A percentile compares a stretch with the other conserved stretches of the same genome.
phyloP scores from a whole-genome alignment of 2,329 filamentous ascomycete species.

The Aspergillus ibericus region DNA sequence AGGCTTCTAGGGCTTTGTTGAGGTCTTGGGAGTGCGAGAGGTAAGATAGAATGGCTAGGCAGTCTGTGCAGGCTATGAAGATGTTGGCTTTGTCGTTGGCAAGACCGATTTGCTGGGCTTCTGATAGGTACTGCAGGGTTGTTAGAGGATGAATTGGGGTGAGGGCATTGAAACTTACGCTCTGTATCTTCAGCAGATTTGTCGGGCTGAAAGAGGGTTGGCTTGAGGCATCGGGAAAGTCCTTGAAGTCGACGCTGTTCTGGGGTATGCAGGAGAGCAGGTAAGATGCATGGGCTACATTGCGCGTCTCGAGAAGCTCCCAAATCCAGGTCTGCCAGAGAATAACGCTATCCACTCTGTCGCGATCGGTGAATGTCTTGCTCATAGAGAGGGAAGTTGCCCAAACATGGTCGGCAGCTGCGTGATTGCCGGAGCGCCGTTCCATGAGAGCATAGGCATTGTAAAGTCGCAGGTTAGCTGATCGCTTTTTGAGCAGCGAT shows the following conservation, averaged over 20 bases:
- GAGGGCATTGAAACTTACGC: slow-evolving; percentile 32
- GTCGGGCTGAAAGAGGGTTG: slow-evolving; percentile 28
- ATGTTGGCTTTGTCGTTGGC: slow-evolving; percentile 50
- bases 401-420: slow-evolving; percentile 65
- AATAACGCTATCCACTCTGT: slow-evolving; percentile 41
- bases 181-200: slow-evolving; percentile 39
- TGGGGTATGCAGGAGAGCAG: slow-evolving; percentile 44
- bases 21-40: slow-evolving; percentile 48
- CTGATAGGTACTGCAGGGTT: slow-evolving; percentile 53
- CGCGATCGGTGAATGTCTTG: slow-evolving; percentile 36
- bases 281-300: slow-evolving; percentile 38
- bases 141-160: slow-evolving; percentile 45
- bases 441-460: slow-evolving; percentile 78
- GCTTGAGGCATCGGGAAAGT: slow-evolving; percentile 20
- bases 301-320: slow-evolving; percentile 58
- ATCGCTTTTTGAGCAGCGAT: slow-evolving; percentile 66
- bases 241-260: slow-evolving; percentile 33
- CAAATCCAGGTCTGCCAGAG: slow-evolving; percentile 67
- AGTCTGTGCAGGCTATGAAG: slow-evolving; percentile 60
- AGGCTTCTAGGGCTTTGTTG: slow-evolving; percentile 38
- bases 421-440: slow-evolving; percentile 55
- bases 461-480: slow-evolving; percentile 68
- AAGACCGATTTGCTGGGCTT: slow-evolving; percentile 57
- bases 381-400: slow-evolving; percentile 64
- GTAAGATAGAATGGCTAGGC: slow-evolving; percentile 67